Base-by-base conservation (phyloP, 306 rosid genomes). In the Crotalaria pallida region DNA sequence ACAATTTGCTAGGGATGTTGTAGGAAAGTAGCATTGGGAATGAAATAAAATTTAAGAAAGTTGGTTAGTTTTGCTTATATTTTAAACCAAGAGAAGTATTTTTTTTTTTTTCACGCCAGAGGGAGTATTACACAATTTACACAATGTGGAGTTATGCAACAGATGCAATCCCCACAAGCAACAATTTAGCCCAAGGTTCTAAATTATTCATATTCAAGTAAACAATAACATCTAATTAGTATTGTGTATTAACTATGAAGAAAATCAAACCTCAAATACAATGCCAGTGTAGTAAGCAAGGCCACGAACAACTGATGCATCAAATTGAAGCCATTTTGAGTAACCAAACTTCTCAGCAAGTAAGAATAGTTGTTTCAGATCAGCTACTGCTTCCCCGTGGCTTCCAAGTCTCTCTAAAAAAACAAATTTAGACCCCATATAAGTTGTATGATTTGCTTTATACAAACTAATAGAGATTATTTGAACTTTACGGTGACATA, bases 211-310 rank as follows among this genome's bases (percentile, higher is more conserved):
- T 48, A 49, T n/a, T 31, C 18, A 27, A 19, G 57, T 45, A 69
- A 40, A 80, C 27, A 50, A 58, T 43, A 55, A 68, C 34, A 40
- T 50, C 15, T 47, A 56, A 56, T 53, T 13, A 57, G 55, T 38
- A 55, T 53, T 45, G 57, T 52, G 55, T 38, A 55, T 48, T 45
- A 57, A 55, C 16, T 21, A 53, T 16, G 51, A 44, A 67, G 16
- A 63, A 77, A 60, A 49, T 72, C 91, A 82, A 66, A 94, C 98
- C 99, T 90, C 97, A 18, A 94, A 90, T 59, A 94, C 97, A 72
- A 94, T 80, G 57, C 97, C 97, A 11, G 98, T 94, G 84, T 94
- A 94, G 82, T 90, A 94, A 38, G 96, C 97, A 78, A 94, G 96
- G 77, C 98, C 99, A 59, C 99, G 97, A 59, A 90, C 97, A 85